Base-by-base conservation (phyloP, 2,329 filamentous ascomycete species). In the Emergomyces orientalis region DNA sequence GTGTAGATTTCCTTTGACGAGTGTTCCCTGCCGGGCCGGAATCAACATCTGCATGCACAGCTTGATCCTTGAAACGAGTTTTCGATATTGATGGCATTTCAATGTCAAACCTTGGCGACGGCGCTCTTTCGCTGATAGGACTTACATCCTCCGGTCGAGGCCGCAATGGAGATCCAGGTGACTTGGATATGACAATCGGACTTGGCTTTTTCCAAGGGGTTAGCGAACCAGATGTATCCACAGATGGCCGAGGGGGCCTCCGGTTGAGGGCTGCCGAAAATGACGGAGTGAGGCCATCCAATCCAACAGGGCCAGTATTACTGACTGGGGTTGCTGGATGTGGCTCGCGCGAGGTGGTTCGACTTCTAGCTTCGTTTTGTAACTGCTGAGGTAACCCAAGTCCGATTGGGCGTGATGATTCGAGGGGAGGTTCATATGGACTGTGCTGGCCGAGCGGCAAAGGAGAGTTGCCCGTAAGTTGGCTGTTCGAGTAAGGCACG, bases 111-210 rank as follows among this genome's bases (percentile, higher is more conserved):
- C 51, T 63, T 17, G 76, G 73, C 14, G 76, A 78, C n/a, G 70
- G 69, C 2, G 72, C 75, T 52, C 70, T 71, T 43, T 79, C 77
- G 58, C 77, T 79, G 62, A 79, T 78, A 0, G 77, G 77, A 66
- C 77, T 79, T 13, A 79, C 73, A 67, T 78, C 77, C 61, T 76
- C 75, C 1, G 76, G 73, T 5, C 72, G 70, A 55, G 77, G 77
- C 2, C 74, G 72, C 59, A 71, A 67, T 11, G 77, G 77, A 25
- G 77, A 79, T 19, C 69, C 69, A 34, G 76, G 75, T 6, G 73
- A 75, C 22, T 70, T 64, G 0, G 74, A 69, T 45, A 69, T 68
- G 22, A 63, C 62, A 19, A 77, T 70, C 9, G 68, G 74, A 49
- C 72, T 60, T 27, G 75, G 74, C 43, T 71, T 71, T 60, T 73